Conservation (phyloP, 352 stramenopile genomes). For the Achlya hypogyna region DNA sequence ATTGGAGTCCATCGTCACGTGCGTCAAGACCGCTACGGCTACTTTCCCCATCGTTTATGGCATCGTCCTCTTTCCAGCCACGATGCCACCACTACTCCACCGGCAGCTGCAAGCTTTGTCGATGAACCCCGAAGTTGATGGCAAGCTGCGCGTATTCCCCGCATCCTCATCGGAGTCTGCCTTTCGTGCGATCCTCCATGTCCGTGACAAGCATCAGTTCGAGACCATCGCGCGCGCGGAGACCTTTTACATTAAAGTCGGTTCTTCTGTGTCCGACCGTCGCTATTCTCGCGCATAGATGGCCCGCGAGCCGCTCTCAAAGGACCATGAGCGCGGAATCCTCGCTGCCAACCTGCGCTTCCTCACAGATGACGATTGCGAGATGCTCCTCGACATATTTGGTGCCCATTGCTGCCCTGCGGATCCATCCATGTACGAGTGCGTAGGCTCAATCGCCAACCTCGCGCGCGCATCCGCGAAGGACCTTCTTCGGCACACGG, state of each 20-base stretch:
- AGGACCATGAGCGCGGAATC: background rate
- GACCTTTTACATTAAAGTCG: background rate
- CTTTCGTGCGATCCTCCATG: background rate
- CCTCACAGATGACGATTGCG: conserved; percentile 10
- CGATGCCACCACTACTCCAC: background rate
- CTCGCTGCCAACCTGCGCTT: conserved; percentile 6
- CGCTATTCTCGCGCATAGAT: background rate
- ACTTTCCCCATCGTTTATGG: background rate
- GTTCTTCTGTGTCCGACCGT: background rate
- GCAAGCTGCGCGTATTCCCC: conserved; percentile 1
- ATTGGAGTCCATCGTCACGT: background rate
- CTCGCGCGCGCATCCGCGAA: background rate
- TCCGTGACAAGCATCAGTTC: background rate
- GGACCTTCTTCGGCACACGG: conserved; percentile 1
- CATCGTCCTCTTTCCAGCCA: conserved; percentile 1
- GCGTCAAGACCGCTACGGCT: background rate
- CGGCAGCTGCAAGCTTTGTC: background rate
- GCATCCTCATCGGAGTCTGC: background rate
- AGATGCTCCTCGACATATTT: conserved; percentile 14
- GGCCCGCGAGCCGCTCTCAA: background rate
- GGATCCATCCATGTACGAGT: background rate
- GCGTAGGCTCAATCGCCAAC: background rate
- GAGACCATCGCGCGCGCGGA: background rate
- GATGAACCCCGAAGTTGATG: background rate
- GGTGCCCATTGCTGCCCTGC: background rate